phyloP scores from a whole-genome alignment of 2,329 filamentous ascomycete species.

The Neonectria punicea region DNA sequence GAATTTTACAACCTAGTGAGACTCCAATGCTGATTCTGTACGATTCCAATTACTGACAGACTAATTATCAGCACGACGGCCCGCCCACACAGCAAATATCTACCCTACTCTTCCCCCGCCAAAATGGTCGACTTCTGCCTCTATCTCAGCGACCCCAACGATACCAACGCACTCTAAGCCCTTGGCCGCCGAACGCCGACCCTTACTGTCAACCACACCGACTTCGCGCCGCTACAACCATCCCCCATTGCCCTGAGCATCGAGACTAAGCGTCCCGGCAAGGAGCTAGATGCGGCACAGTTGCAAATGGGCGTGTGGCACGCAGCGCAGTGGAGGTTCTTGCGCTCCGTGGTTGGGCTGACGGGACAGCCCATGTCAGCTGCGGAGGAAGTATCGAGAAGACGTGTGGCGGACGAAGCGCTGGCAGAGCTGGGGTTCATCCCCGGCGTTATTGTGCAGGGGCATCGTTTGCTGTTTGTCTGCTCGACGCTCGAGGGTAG shows the following conservation, averaged over 20 bases:
- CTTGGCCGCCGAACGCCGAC: neutral
- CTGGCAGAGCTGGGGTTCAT: conserved; percentile 16
- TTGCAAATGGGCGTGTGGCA: conserved; percentile 5
- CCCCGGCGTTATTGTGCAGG: conserved; percentile 25
- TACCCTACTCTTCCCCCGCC: neutral
- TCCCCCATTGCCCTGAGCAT: conserved; percentile 1
- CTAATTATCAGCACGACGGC: neutral
- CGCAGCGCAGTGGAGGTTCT: neutral
- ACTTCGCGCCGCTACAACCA: neutral
- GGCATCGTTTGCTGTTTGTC: conserved; percentile 20
- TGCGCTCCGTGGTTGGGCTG: neutral
- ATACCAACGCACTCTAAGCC: neutral
- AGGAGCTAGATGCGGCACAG: neutral
- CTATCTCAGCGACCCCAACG: neutral
- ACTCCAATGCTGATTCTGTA: neutral
- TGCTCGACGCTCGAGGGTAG: conserved; percentile 18
- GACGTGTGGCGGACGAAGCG: neutral
- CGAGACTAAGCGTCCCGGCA: conserved; percentile 3
- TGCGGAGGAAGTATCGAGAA: neutral
- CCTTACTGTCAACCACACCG: conserved; percentile 9
- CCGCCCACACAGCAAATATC: conserved; percentile 4
- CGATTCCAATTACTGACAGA: neutral
- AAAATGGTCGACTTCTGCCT: conserved; percentile 15
- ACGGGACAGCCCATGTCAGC: neutral
- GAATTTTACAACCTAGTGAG: conserved; percentile 27